Percentiles rank a stretch among this genome's conserved stretches.
Evolutionary conservation across 495 filamentous ascomycete genomes (phyloP).

Genomic region (Cercophora newfieldiana): DNA sequence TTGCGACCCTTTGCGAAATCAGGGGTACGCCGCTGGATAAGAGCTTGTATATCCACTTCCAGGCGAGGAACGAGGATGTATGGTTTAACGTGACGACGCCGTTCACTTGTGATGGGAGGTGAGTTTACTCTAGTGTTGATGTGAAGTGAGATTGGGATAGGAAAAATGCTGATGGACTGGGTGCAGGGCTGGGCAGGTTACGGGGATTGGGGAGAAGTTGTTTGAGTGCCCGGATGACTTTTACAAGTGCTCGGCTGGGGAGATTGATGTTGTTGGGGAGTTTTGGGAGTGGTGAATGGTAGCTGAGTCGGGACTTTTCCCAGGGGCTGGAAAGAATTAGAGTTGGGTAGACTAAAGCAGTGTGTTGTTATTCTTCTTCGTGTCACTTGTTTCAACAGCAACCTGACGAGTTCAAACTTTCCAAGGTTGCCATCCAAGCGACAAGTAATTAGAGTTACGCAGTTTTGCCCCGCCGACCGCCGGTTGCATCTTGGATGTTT

Average conservation of each 20-base stretch:
- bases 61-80: slow-evolving; percentile 10
- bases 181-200: slow-evolving; percentile 6
- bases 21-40: slow-evolving; percentile 7
- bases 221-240: slow-evolving; percentile 9
- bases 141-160: neutral
- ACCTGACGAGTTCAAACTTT: no score
- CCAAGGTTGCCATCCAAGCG: no score
- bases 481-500: no score
- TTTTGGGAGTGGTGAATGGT: neutral
- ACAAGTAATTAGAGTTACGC: no score
- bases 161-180: neutral
- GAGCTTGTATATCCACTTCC: slow-evolving; percentile 14
- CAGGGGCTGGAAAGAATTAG: no score
- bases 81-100: slow-evolving; percentile 15
- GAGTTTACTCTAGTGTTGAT: neutral
- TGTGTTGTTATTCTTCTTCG: no score
- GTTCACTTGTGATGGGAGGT: slow-evolving; percentile 15
- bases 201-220: slow-evolving; percentile 1
- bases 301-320: no score
- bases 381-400: no score
- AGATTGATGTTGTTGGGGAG: neutral
- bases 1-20: slow-evolving; percentile 13
- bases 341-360: no score
- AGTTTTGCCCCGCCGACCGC: no score
- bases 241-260: slow-evolving; percentile 9